Evolutionary conservation across 768 basidiomycete genomes (phyloP).

Genomic region (Tylopilus intermedius): DNA sequence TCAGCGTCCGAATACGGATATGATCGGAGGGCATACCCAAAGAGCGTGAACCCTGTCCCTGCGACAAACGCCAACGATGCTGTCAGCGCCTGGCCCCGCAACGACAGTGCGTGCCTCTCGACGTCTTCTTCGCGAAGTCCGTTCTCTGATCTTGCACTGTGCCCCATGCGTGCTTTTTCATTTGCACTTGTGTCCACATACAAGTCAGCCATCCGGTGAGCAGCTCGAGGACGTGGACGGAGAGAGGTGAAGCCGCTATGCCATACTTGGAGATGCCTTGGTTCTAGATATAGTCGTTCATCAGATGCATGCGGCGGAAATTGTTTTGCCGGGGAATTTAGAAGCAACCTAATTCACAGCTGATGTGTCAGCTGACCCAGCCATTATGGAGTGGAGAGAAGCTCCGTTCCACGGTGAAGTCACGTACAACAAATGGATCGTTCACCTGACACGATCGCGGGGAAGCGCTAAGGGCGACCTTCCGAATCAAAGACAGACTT

Average conservation of each 20-base stretch:
- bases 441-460: conserved; percentile 8
- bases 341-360: not conserved
- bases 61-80: conserved; percentile 51
- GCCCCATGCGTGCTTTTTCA: conserved; percentile 5
- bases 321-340: not conserved
- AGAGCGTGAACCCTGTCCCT: conserved; percentile 58
- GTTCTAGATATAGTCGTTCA: conserved; percentile 3
- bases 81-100: conserved; percentile 39
- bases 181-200: conserved; percentile 1
- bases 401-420: not conserved
- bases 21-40: conserved; percentile 39
- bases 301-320: conserved; percentile 6
- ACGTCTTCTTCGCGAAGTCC: conserved; percentile 10
- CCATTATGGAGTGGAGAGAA: not conserved
- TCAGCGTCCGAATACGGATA: not conserved
- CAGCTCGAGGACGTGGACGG: not conserved
- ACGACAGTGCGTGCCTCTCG: conserved; percentile 8
- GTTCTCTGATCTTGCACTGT: not conserved
- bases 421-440: not conserved
- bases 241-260: not conserved
- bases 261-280: not conserved
- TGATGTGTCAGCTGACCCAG: conserved; percentile 2
- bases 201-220: conserved; percentile 5
- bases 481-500: not conserved
- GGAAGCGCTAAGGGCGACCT: not conserved